Evolutionary conservation across 2,329 filamentous ascomycete species (phyloP).

Genomic region (Pseudocercospora musae): DNA sequence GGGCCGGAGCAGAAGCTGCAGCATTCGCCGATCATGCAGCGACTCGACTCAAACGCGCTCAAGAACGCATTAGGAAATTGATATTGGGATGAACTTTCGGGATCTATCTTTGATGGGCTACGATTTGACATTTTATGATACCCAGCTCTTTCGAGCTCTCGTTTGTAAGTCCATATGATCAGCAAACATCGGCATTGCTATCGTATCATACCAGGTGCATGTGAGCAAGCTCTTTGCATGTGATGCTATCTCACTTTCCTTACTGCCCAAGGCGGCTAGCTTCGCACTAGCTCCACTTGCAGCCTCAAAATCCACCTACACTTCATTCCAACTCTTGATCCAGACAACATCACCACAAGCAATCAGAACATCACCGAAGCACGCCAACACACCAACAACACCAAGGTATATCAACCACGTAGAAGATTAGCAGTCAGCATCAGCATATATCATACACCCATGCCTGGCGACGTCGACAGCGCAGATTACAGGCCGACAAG

Average conservation of each 20-base stretch:
- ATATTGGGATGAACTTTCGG: background rate
- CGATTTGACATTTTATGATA: constrained; percentile 9
- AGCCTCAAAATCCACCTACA: background rate
- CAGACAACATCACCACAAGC: background rate
- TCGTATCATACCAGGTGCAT: background rate
- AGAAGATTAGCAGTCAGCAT: background rate
- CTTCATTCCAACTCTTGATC: background rate
- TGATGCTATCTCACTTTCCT: background rate
- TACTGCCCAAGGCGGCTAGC: background rate
- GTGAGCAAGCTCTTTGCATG: background rate
- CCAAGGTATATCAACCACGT: background rate
- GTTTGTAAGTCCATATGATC: background rate
- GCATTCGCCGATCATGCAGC: constrained; percentile 54
- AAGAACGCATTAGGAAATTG: constrained; percentile 32
- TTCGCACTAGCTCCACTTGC: background rate
- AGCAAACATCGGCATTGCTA: background rate
- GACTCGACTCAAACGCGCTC: constrained; percentile 59
- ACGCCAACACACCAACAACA: background rate
- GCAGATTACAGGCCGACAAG: background rate
- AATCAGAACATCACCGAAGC: too few relatives aligned
- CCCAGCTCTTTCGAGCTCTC: constrained; percentile 8
- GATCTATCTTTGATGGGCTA: background rate
- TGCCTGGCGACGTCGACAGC: background rate
- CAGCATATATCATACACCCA: background rate
- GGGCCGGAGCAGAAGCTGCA: constrained; percentile 55